Evolutionary conservation across 164 flowering plant species (phyloP), one percentile per base, ranked within the genome.

Genomic region (Santalum album): DNA sequence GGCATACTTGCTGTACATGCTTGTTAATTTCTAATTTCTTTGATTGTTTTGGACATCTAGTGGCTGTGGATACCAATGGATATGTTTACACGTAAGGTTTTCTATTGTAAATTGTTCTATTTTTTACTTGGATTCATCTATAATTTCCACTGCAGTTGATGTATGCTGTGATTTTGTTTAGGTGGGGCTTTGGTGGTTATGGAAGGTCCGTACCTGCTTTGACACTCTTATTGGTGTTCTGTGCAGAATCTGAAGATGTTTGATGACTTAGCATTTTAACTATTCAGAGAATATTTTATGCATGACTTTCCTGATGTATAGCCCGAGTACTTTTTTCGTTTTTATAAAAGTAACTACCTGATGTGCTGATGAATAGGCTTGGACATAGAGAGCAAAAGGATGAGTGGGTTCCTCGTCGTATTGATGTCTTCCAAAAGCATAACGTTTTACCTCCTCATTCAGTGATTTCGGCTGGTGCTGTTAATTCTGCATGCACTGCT

Each of bases 171-270:
- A 39, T 59, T 35, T 20, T 65, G 12, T 56, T 39, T 44, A 94
- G 99, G 84, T 94, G 99, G 97, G 99, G 99, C 53, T 92, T 68
- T 70, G 99, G 99, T 49, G 99, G 99, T 53, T 87, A 89, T 79
- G 99, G 99, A 72, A 90, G 99, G 99, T 94, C 50, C 19, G 84
- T 65, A 45, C 47, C 10, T 49, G n/a, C n/a, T n/a, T n/a, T n/a
- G n/a, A n/a, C 20, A 7, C 52, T 59, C 17, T 60, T 44, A 53
- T 49, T 2, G 20, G 12, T 7, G 53, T 25, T 44, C 17, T 61
- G 47, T 34, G 51, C 16, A 21, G 34, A 29, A 29, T 3, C 34
- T 29, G 34, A 29, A 3, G 34, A 9, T 29, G 34, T 29, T 29
- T n/a, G n/a, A n/a, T n/a, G n/a, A n/a, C n/a, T n/a, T n/a, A n/a